Conservation (phyloP, 2,329 filamentous ascomycete genomes). For the Hypoxylon sp. region DNA sequence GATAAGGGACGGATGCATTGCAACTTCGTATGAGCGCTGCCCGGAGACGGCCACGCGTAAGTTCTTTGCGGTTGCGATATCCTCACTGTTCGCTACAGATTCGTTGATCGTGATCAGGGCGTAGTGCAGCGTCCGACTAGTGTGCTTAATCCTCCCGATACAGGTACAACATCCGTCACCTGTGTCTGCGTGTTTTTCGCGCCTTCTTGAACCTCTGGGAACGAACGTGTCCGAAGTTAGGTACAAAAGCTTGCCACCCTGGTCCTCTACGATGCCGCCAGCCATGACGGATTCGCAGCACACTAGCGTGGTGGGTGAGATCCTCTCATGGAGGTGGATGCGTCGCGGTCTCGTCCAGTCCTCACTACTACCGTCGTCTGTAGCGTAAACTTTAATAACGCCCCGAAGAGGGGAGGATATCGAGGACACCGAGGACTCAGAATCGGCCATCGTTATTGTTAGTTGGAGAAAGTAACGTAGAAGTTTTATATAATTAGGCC, state of each 20-base stretch:
- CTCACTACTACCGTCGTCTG: conserved; percentile 1
- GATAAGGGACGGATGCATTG: conserved; percentile 15
- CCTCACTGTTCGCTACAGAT: not conserved
- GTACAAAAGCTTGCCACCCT: not conserved
- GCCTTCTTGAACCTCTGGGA: not conserved
- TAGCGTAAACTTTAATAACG: conserved; percentile 30
- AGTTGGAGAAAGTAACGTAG: not conserved
- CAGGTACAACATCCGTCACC: conserved; percentile 10
- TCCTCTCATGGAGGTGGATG: conserved; percentile 31
- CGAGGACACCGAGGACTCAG: not conserved
- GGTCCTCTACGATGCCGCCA: conserved; percentile 26
- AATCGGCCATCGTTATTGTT: conserved; percentile 5
- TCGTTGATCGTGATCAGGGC: conserved; percentile 18
- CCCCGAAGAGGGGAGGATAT: not conserved
- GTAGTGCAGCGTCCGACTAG: conserved; percentile 11
- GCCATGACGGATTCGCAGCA: conserved; percentile 23
- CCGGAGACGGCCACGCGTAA: not conserved
- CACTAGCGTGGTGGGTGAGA: not conserved
- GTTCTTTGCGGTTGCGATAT: not conserved
- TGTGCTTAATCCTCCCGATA: conserved; percentile 17
- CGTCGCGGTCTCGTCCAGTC: conserved; percentile 26
- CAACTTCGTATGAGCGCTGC: not conserved
- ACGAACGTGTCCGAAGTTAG: conserved; percentile 27
- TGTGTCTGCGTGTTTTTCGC: conserved; percentile 11
- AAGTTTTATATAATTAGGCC: not conserved